These are phyloP conservation scores for Candida sakaeoensis DNA, from an alignment of 805 yeast species.

Conservation along the genomic window DNA sequence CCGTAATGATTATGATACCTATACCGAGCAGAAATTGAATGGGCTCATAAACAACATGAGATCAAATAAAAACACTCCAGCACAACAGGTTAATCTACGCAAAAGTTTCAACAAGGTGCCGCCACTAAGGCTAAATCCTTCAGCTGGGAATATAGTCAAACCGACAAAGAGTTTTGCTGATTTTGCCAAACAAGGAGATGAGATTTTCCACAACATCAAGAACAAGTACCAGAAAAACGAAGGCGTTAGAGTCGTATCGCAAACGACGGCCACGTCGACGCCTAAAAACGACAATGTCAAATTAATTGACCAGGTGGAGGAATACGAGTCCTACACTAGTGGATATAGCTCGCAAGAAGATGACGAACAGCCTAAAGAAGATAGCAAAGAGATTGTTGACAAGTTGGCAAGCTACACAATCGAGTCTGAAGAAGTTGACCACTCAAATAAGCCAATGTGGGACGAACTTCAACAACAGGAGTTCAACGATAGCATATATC, in stretches of 20 bases:
- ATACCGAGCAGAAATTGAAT: slow-evolving; percentile 31
- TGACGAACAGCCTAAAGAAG: slow-evolving; percentile 6
- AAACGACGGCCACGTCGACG: slow-evolving; percentile 36
- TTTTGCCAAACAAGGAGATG: slow-evolving; percentile 4
- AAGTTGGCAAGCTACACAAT: background rate
- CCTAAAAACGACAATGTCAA: slow-evolving; percentile 27
- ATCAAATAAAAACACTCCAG: slow-evolving; percentile 13
- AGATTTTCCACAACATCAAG: background rate
- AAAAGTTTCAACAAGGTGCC: background rate
- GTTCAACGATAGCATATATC: slow-evolving; percentile 14
- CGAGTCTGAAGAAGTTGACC: background rate
- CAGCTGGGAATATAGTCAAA: background rate
- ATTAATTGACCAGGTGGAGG: slow-evolving; percentile 13
- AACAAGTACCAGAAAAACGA: slow-evolving; percentile 5
- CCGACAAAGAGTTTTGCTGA: slow-evolving; percentile 6
- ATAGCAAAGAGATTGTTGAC: background rate
- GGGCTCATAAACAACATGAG: slow-evolving; percentile 23
- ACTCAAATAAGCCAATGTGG: slow-evolving; percentile 12
- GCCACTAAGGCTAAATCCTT: slow-evolving; percentile 1
- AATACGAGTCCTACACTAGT: slow-evolving; percentile 32
- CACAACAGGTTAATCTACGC: background rate
- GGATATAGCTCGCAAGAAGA: slow-evolving; percentile 20
- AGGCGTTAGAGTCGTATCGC: slow-evolving; percentile 7
- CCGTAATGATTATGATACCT: slow-evolving; percentile 38
- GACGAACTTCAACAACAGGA: background rate